Evolutionary conservation across 768 basidiomycete genomes (phyloP).

Genomic region (Mycena sanguinolenta): DNA sequence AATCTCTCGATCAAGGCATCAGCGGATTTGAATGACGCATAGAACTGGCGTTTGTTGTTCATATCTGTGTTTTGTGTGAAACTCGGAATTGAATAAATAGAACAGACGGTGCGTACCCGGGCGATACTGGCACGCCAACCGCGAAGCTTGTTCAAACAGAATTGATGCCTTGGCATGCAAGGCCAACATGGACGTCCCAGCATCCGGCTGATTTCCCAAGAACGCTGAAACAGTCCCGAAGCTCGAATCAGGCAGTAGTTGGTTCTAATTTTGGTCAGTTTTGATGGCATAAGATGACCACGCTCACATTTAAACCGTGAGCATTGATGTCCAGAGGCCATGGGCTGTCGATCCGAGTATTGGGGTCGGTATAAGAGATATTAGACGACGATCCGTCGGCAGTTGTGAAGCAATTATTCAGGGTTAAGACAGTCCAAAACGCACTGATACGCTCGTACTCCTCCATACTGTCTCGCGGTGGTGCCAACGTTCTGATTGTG

Average conservation of each 20-base stretch:
- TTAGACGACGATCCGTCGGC: slow-evolving; percentile 47
- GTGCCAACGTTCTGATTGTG: slow-evolving; percentile 41
- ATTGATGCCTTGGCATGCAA: slow-evolving; percentile 34
- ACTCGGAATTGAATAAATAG: too few relatives aligned
- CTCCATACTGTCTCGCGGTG: slow-evolving; percentile 47
- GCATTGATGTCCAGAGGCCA: slow-evolving; percentile 53
- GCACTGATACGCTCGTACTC: slow-evolving; percentile 45
- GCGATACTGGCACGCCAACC: slow-evolving; percentile 35
- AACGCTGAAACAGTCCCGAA: slow-evolving; percentile 29
- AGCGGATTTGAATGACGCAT: slow-evolving; percentile 39
- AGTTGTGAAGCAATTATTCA: slow-evolving; percentile 52
- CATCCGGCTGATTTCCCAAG: slow-evolving; percentile 18
- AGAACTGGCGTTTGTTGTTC: slow-evolving; percentile 38
- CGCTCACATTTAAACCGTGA: slow-evolving; percentile 11
- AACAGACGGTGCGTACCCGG: slow-evolving; percentile 37
- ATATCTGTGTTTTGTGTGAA: slow-evolving; percentile 33
- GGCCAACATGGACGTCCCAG: slow-evolving; percentile 14
- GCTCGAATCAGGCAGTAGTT: slow-evolving; percentile 10
- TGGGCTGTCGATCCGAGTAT: slow-evolving; percentile 52
- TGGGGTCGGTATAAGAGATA: slow-evolving; percentile 45
- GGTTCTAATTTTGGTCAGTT: background rate
- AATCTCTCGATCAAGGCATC: slow-evolving; percentile 44
- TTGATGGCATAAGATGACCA: background rate
- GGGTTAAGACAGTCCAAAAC: slow-evolving; percentile 51
- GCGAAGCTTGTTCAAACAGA: slow-evolving; percentile 45